Evolutionary conservation across 768 basidiomycete species (phyloP).

Genomic region (Leccinum fibrillosum): DNA sequence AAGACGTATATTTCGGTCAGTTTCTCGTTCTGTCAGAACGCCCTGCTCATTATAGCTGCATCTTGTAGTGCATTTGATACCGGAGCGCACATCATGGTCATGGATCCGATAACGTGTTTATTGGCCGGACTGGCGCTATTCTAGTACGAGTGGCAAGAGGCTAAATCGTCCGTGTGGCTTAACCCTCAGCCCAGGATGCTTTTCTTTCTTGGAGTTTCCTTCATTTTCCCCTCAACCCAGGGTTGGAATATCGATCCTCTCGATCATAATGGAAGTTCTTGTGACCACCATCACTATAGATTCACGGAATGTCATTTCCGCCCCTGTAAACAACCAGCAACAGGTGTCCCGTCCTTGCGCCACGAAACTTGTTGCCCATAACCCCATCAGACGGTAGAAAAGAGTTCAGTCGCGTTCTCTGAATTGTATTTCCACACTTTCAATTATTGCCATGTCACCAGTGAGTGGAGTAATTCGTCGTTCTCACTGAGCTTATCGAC

Average conservation of each 20-base stretch:
- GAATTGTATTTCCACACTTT: conserved; percentile 8
- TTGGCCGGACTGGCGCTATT: conserved; percentile 1
- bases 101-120: background rate
- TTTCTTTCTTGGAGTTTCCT: conserved; percentile 12
- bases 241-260: conserved; percentile 13
- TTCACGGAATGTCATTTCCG: conserved; percentile 9
- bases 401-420: conserved; percentile 10
- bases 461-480: conserved; percentile 18
- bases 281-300: conserved; percentile 3
- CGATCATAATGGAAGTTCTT: conserved; percentile 4
- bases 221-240: conserved; percentile 30
- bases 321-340: conserved; percentile 12
- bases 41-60: conserved; percentile 4
- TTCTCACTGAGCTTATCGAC: conserved; percentile 1
- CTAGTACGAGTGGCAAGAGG: conserved; percentile 11
- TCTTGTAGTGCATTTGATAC: background rate
- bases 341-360: conserved; percentile 10
- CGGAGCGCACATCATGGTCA: background rate
- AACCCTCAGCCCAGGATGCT: conserved; percentile 30
- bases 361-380: conserved; percentile 28
- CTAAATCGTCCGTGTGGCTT: conserved; percentile 1
- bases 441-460: conserved; percentile 24
- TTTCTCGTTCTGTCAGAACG: background rate
- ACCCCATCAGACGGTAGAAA: conserved; percentile 30
- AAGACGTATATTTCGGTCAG: conserved; percentile 4